A percentile compares a stretch with the other conserved stretches of the same genome.
Conservation (phyloP, 2,329 filamentous ascomycete species). For the Chrysoporthe puriensis region DNA sequence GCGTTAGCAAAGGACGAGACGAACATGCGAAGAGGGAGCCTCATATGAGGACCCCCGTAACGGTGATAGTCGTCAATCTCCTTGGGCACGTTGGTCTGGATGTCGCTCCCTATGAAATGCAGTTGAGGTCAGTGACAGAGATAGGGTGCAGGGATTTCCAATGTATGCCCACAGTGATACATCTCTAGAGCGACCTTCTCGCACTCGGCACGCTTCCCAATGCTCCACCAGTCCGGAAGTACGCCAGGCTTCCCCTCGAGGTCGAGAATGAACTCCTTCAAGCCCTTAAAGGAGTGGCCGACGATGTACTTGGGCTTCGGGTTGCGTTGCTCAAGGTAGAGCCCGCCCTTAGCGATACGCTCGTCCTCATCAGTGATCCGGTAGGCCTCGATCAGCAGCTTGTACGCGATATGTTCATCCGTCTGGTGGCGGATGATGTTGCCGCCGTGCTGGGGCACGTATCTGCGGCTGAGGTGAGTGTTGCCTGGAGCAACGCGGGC, state of each 20-base stretch:
- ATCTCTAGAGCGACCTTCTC: not conserved
- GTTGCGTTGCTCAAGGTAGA: not conserved
- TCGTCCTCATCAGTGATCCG: constrained; percentile 6
- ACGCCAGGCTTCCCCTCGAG: not conserved
- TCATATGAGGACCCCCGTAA: not conserved
- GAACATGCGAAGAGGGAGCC: not conserved
- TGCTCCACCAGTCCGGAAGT: constrained; percentile 3
- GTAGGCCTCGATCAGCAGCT: constrained; percentile 10
- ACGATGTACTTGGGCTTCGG: constrained; percentile 6
- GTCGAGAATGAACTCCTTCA: not conserved
- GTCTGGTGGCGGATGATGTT: constrained; percentile 3
- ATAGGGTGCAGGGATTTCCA: not conserved
- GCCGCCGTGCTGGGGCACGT: not conserved
- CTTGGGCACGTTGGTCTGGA: constrained; percentile 6
- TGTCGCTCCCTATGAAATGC: not conserved
- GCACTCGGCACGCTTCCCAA: not conserved
- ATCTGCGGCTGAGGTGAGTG: not conserved
- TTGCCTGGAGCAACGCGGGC: constrained; percentile 2
- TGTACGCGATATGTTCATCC: not conserved
- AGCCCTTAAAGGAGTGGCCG: not conserved
- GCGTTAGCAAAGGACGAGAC: not conserved
- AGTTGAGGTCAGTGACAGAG: not conserved
- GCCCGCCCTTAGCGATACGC: constrained; percentile 5
- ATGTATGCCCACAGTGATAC: constrained; percentile 1
- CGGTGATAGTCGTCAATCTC: not conserved